Percentiles rank a stretch among this genome's conserved stretches.
Conservation (phyloP, 495 filamentous ascomycete genomes). For the Penicillium psychrofluorescens region DNA sequence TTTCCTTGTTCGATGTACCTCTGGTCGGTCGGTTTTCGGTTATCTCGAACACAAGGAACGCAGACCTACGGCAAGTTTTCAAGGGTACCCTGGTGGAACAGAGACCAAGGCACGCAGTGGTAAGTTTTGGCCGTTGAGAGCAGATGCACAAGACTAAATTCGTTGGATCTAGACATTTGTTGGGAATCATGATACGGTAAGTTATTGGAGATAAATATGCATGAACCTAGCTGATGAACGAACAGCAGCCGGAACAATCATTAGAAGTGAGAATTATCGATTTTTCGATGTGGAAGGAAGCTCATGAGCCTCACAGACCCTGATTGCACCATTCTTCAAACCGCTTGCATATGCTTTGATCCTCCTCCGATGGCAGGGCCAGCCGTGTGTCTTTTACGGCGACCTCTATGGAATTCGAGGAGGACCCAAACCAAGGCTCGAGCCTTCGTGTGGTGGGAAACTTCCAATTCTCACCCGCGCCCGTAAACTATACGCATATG, state of each 20-base stretch:
- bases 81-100: slow-evolving; percentile 50
- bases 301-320: slow-evolving; percentile 25
- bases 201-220: slow-evolving; percentile 1
- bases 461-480: slow-evolving; percentile 56
- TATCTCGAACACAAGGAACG: slow-evolving; percentile 40
- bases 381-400: slow-evolving; percentile 68
- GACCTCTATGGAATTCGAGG: slow-evolving; percentile 65
- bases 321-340: slow-evolving; percentile 49
- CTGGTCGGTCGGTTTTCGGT: slow-evolving; percentile 55
- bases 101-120: slow-evolving; percentile 57
- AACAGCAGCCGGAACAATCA: slow-evolving; percentile 52
- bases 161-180: slow-evolving; percentile 30
- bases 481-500: slow-evolving; percentile 63
- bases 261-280: slow-evolving; percentile 34
- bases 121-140: slow-evolving; percentile 18
- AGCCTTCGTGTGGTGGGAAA: slow-evolving; percentile 51
- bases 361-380: slow-evolving; percentile 56
- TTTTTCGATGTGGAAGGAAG: not conserved
- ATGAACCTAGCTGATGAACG: not conserved
- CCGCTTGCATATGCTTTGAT: slow-evolving; percentile 56
- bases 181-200: slow-evolving; percentile 39
- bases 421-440: slow-evolving; percentile 31
- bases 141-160: not conserved
- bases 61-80: slow-evolving; percentile 57
- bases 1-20: slow-evolving; percentile 61